phyloP scores from a whole-genome alignment of 208 protist species.

The Jaenimonas drosophilae region DNA sequence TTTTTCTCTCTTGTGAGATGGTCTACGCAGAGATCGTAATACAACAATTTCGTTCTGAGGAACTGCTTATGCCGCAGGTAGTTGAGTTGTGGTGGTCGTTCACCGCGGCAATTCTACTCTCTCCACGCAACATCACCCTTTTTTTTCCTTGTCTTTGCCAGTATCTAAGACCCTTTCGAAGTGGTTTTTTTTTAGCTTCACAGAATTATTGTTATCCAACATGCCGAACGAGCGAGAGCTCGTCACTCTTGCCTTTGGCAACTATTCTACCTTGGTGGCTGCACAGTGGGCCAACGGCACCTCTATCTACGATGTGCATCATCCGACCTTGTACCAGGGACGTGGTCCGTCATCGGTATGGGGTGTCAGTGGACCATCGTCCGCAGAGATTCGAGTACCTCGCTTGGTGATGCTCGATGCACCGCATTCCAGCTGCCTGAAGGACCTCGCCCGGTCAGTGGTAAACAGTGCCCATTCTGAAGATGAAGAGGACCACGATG shows the following conservation, averaged over 20 bases:
- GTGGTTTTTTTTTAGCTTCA: constrained; percentile 7
- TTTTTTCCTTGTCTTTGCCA: too few relatives aligned
- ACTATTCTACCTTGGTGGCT: constrained; percentile 76
- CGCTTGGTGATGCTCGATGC: constrained; percentile 67
- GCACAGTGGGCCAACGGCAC: constrained; percentile 85
- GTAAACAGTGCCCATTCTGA: background rate
- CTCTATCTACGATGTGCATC: constrained; percentile 45
- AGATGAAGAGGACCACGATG: constrained; percentile 6
- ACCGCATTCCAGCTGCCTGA: constrained; percentile 46
- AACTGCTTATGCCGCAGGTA: too few relatives aligned
- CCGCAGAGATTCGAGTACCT: constrained; percentile 25
- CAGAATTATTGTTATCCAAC: constrained; percentile 4
- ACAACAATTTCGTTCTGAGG: too few relatives aligned
- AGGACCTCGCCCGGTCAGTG: constrained; percentile 10
- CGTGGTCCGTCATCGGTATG: constrained; percentile 14
- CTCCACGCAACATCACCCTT: too few relatives aligned
- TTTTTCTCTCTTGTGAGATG: too few relatives aligned
- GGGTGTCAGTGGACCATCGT: constrained; percentile 11
- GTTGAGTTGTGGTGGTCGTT: too few relatives aligned
- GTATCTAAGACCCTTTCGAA: background rate
- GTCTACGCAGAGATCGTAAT: too few relatives aligned
- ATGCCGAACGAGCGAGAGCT: constrained; percentile 52
- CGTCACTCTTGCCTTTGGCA: constrained; percentile 71
- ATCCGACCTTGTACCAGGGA: constrained; percentile 62
- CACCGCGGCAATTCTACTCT: too few relatives aligned